Percentiles rank a stretch among this genome's conserved stretches.
Conservation (phyloP, 306 rosid genomes). For the Purshia tridentata region DNA sequence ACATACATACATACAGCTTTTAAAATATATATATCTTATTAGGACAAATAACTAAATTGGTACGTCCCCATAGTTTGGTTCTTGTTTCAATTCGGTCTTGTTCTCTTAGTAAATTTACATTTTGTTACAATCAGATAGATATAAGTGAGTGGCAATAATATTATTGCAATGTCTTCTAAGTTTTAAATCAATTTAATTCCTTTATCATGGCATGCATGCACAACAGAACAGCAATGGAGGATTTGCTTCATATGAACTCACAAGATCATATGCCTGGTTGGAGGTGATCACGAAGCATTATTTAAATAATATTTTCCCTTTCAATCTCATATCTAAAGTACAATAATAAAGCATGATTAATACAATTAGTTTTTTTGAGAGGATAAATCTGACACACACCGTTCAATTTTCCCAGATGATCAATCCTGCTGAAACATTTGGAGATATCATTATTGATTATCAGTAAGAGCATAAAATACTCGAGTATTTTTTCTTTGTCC, state of each 20-base stretch:
- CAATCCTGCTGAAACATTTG: constrained; percentile 62
- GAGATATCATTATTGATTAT: constrained; percentile 65
- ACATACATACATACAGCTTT: too few relatives aligned
- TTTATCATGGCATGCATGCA: neutral
- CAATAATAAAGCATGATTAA: neutral
- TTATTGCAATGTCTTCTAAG: neutral
- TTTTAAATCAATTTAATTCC: neutral
- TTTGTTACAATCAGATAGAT: neutral
- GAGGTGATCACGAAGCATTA: constrained; percentile 42
- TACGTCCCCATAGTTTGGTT: too few relatives aligned
- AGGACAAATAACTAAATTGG: too few relatives aligned
- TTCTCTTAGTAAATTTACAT: neutral
- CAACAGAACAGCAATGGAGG: constrained; percentile 69
- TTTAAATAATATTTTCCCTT: neutral
- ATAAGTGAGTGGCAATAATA: too few relatives aligned
- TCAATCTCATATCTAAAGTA: neutral
- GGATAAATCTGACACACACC: neutral
- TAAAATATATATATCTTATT: too few relatives aligned
- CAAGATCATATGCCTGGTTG: constrained; percentile 71
- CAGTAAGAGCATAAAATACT: constrained; percentile 45
- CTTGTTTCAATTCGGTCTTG: too few relatives aligned
- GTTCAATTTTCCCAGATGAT: constrained; percentile 41
- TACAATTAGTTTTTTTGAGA: neutral
- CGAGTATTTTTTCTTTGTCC: neutral
- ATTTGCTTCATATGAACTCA: constrained; percentile 80